Evolutionary conservation across 306 rosid genomes (phyloP).

Genomic region (Gleditsia sinensis): DNA sequence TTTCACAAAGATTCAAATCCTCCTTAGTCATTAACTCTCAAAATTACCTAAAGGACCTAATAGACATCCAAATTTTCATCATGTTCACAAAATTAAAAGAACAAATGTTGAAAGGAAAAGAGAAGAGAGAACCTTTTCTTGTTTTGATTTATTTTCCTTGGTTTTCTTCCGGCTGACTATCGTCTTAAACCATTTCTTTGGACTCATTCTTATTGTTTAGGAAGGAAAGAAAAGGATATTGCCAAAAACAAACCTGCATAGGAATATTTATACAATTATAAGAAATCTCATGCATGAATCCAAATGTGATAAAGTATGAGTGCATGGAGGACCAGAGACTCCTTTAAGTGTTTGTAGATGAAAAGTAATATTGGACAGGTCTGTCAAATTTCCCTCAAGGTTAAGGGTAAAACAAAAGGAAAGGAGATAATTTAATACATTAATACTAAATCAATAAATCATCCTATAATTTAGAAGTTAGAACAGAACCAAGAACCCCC

Average conservation of each 20-base stretch:
- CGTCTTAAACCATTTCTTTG: slow-evolving; percentile 53
- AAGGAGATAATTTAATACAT: background rate
- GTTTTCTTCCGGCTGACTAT: slow-evolving; percentile 51
- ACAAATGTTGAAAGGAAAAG: background rate
- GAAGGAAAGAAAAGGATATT: slow-evolving; percentile 7
- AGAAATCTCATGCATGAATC: slow-evolving; percentile 2
- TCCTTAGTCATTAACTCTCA: background rate
- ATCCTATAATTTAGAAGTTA: background rate
- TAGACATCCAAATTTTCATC: slow-evolving; percentile 26
- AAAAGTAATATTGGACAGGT: background rate
- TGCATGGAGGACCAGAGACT: background rate
- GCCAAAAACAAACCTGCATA: slow-evolving; percentile 33
- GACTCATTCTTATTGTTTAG: slow-evolving; percentile 51
- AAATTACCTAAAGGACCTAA: background rate
- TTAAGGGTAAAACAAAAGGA: background rate
- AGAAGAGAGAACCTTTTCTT: slow-evolving; percentile 40
- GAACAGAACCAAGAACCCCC: background rate
- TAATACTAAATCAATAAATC: background rate
- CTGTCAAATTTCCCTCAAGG: background rate
- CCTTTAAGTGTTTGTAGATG: background rate
- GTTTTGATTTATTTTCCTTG: slow-evolving; percentile 52
- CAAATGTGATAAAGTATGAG: background rate
- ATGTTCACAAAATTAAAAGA: background rate
- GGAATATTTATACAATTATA: background rate
- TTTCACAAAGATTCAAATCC: background rate